Conservation (phyloP, 1,139 yeast genomes). For the Geotrichum bryndzae region DNA sequence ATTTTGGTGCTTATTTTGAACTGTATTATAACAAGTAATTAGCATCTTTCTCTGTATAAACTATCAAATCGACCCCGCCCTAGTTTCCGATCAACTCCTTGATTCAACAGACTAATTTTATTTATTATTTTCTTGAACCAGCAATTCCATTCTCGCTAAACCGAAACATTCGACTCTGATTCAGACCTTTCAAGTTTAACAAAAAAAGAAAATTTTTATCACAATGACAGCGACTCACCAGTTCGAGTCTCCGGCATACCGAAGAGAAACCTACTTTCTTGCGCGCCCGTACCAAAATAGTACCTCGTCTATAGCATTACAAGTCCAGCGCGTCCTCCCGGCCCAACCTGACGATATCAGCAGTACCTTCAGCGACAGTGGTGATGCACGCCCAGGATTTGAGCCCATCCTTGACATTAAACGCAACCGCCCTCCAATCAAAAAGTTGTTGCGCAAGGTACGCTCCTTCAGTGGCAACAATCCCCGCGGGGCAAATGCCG, state of each 20-base stretch:
- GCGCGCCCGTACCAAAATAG: slow-evolving; percentile 9
- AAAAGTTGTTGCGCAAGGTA: slow-evolving; percentile 4
- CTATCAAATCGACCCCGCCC: too few species aligned
- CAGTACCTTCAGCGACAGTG: not conserved
- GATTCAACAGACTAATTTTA: too few species aligned
- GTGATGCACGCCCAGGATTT: not conserved
- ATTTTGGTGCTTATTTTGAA: too few species aligned
- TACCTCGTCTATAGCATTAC: slow-evolving; percentile 3
- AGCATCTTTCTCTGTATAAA: too few species aligned
- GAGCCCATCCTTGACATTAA: slow-evolving; percentile 4
- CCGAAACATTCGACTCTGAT: too few species aligned
- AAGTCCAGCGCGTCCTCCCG: slow-evolving; percentile 2
- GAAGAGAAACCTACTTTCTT: slow-evolving; percentile 6
- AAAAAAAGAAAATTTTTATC: too few species aligned
- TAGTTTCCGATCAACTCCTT: too few species aligned
- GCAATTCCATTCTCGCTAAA: too few species aligned
- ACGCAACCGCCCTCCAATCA: slow-evolving; percentile 1
- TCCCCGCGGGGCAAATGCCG: not conserved
- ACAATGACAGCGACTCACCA: not conserved
- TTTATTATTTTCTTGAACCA: too few species aligned
- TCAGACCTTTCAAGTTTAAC: too few species aligned
- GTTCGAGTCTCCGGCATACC: not conserved
- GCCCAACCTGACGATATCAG: not conserved
- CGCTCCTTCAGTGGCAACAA: slow-evolving; percentile 4
- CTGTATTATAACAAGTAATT: too few species aligned